Percentiles rank a stretch among this genome's conserved stretches.
Evolutionary conservation across 78 protist genomes (phyloP).

Genomic region (Dictyostelium firmibasis): DNA sequence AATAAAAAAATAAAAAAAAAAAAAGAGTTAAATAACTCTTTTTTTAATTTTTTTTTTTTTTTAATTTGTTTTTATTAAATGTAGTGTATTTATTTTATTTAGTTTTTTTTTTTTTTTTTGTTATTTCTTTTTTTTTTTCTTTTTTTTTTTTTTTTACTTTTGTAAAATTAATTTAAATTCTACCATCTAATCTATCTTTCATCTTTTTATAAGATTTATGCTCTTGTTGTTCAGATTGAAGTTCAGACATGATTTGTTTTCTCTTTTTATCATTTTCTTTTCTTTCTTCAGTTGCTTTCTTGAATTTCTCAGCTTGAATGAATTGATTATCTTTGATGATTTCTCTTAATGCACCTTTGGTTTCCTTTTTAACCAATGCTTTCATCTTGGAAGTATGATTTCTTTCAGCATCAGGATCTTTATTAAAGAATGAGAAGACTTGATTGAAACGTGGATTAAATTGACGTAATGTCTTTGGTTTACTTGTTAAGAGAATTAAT

Average conservation of each 20-base stretch:
- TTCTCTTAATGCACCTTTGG: constrained; percentile 80
- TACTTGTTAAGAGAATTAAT: constrained; percentile 21
- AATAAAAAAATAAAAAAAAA: too few relatives aligned
- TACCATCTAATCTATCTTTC: constrained; percentile 73
- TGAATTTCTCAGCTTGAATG: constrained; percentile 78
- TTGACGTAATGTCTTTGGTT: constrained; percentile 16
- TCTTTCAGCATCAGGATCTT: constrained; percentile 55
- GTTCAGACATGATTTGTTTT: constrained; percentile 50
- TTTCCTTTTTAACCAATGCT: constrained; percentile 40
- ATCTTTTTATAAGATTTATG: constrained; percentile 38
- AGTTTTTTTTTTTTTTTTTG: background rate
- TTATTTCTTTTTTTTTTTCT: too few relatives aligned
- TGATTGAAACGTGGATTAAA: constrained; percentile 51
- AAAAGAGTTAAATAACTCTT: too few relatives aligned
- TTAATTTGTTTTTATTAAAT: too few relatives aligned
- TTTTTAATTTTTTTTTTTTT: too few relatives aligned
- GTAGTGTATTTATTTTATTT: background rate
- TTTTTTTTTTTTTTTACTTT: background rate
- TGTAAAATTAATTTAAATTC: constrained; percentile 14
- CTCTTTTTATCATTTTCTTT: constrained; percentile 4
- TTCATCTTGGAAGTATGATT: constrained; percentile 26
- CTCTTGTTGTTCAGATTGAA: constrained; percentile 46
- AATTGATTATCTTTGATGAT: constrained; percentile 66
- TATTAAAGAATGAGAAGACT: constrained; percentile 27
- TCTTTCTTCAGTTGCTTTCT: constrained; percentile 32